A percentile compares a stretch with the other conserved stretches of the same genome.
Evolutionary conservation across 2,329 filamentous ascomycete species (phyloP).

Genomic region (Pseudogymnoascus sp.): DNA sequence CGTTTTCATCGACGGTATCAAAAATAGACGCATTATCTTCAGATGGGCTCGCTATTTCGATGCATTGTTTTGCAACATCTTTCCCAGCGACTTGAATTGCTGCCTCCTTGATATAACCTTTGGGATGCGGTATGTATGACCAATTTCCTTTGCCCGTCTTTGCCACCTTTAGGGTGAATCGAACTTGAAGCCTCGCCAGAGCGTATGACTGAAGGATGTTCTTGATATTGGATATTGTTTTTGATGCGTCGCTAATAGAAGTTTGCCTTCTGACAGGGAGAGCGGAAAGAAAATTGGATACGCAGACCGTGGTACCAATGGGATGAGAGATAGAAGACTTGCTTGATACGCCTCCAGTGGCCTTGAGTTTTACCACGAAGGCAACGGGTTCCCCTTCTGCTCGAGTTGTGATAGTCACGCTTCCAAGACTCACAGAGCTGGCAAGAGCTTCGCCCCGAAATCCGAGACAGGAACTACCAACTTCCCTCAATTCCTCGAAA

Average conservation of each 20-base stretch:
- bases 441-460: constrained; percentile 72
- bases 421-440: constrained; percentile 54
- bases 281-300: constrained; percentile 51
- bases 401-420: constrained; percentile 57
- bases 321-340: constrained; percentile 43
- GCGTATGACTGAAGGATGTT: constrained; percentile 58
- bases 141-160: constrained; percentile 49
- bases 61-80: constrained; percentile 49
- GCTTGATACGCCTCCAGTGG: constrained; percentile 34
- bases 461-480: constrained; percentile 58
- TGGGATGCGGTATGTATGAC: constrained; percentile 54
- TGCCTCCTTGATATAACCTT: constrained; percentile 49
- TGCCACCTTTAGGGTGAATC: constrained; percentile 53
- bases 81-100: constrained; percentile 57
- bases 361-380: constrained; percentile 39
- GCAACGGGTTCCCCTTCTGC: constrained; percentile 56
- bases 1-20: neutral
- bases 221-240: constrained; percentile 52
- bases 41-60: constrained; percentile 30
- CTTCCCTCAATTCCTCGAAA: constrained; percentile 54
- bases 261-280: constrained; percentile 59
- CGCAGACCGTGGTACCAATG: constrained; percentile 62
- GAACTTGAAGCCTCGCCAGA: constrained; percentile 58
- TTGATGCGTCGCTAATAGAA: constrained; percentile 51
- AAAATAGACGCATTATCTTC: neutral